Evolutionary conservation across 164 flowering plant genomes (phyloP).

Genomic region (Nymphaea thermarum): DNA sequence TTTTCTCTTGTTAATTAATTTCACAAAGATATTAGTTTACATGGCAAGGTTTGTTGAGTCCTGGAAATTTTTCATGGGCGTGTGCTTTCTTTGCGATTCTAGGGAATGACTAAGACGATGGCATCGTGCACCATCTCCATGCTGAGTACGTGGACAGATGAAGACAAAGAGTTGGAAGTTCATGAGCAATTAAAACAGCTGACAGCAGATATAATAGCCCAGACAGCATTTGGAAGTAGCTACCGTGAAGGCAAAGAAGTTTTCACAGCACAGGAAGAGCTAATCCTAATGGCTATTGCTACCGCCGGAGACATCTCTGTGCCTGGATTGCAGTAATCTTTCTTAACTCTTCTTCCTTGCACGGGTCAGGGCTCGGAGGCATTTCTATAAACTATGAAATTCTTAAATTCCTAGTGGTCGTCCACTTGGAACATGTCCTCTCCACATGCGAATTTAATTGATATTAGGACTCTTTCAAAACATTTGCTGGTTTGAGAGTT

Average conservation of each 20-base stretch:
- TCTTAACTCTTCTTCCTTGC: not conserved
- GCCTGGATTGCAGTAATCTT: slow-evolving; percentile 17
- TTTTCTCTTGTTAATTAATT: no score
- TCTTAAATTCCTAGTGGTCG: not conserved
- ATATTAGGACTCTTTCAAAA: no score
- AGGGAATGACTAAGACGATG: slow-evolving; percentile 19
- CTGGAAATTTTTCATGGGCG: no score
- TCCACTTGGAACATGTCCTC: not conserved
- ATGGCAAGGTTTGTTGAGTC: no score
- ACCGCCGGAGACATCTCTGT: slow-evolving; percentile 9
- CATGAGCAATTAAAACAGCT: slow-evolving; percentile 12
- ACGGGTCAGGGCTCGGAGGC: no score
- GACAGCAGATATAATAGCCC: slow-evolving; percentile 23
- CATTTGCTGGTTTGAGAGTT: no score
- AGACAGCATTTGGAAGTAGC: slow-evolving; percentile 25
- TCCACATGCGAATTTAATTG: not conserved
- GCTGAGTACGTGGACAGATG: slow-evolving; percentile 14
- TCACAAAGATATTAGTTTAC: no score
- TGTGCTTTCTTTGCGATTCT: not conserved
- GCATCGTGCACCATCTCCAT: slow-evolving; percentile 12
- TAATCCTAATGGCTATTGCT: slow-evolving; percentile 8
- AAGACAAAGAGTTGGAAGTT: slow-evolving; percentile 14
- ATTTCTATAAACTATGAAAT: not conserved
- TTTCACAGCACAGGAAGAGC: slow-evolving; percentile 18
- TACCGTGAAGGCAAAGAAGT: slow-evolving; percentile 19